Evolutionary conservation across 805 yeast genomes (phyloP).

Genomic region (Cyberlindnera euphorbiiphila): DNA sequence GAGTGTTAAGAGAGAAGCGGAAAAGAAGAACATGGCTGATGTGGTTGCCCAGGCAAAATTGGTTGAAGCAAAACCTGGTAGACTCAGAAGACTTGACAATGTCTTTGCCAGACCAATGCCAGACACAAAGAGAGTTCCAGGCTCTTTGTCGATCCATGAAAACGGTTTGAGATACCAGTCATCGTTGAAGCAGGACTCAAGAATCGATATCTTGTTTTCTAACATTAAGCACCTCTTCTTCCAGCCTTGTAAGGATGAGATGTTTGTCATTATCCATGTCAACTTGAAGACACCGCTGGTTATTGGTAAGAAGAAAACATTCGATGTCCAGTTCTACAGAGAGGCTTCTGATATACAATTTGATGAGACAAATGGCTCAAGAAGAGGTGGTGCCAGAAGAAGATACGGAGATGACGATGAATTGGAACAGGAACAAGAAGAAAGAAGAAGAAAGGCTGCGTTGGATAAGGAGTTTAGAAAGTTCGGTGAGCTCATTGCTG

Average conservation of each 20-base stretch:
- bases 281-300: conserved; percentile 90
- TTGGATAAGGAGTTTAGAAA: conserved; percentile 88
- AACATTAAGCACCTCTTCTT: conserved; percentile 92
- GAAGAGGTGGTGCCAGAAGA: conserved; percentile 53
- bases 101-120: conserved; percentile 94
- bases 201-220: conserved; percentile 81
- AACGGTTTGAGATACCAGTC: conserved; percentile 95
- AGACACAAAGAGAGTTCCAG: conserved; percentile 94
- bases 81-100: conserved; percentile 83
- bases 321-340: conserved; percentile 92
- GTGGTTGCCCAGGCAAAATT: conserved; percentile 89
- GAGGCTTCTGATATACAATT: conserved; percentile 95
- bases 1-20: conserved; percentile 85
- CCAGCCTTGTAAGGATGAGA: conserved; percentile 94
- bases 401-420: conserved; percentile 98
- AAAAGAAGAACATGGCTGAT: conserved; percentile 87
- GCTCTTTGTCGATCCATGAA: conserved; percentile 85
- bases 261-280: conserved; percentile 87
- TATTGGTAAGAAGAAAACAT: conserved; percentile 93
- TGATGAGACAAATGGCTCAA: conserved; percentile 94
- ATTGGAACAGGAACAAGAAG: conserved; percentile 97
- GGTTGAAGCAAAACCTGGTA: conserved; percentile 74
- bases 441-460: conserved; percentile 84
- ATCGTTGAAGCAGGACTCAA: conserved; percentile 77
- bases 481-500: conserved; percentile 88